These are phyloP conservation scores for Intubia oerlemansii DNA, from an alignment of 2,329 filamentous ascomycete species.

Conservation along the genomic window DNA sequence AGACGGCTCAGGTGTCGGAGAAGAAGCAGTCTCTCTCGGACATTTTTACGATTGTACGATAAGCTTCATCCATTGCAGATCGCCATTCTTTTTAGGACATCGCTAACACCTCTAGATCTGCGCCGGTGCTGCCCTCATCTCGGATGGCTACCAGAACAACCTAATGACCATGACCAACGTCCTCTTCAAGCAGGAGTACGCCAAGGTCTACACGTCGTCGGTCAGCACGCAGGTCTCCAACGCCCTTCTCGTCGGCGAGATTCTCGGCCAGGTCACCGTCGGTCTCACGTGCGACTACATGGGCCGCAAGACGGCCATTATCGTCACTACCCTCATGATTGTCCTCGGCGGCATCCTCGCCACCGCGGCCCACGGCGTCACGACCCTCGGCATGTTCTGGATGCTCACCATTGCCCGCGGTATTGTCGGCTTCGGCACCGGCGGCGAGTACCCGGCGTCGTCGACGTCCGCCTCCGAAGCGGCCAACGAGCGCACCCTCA, in stretches of 20 bases:
- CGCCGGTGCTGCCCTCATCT: conserved; percentile 11
- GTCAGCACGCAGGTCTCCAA: conserved; percentile 25
- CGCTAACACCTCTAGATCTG: too few species aligned
- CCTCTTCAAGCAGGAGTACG: conserved; percentile 12
- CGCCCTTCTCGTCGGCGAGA: conserved; percentile 31
- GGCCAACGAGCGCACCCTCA: conserved; percentile 22
- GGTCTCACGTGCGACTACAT: conserved; percentile 26
- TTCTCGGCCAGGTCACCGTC: conserved; percentile 32
- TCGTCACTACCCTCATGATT: conserved; percentile 23
- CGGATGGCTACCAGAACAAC: conserved; percentile 15
- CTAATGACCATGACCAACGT: conserved; percentile 15
- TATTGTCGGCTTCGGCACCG: conserved; percentile 21
- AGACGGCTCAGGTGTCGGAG: background rate
- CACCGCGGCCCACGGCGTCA: conserved; percentile 20
- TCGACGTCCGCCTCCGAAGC: conserved; percentile 28
- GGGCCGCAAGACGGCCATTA: conserved; percentile 24
- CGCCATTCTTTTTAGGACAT: background rate
- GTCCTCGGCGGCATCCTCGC: conserved; percentile 22
- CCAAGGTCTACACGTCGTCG: conserved; percentile 12
- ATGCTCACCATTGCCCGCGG: conserved; percentile 23
- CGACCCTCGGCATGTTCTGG: conserved; percentile 22
- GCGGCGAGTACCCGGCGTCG: too few species aligned
- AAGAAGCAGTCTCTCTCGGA: conserved; percentile 5
- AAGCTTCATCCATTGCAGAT: background rate
- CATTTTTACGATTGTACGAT: conserved; percentile 4